Base-by-base conservation (phyloP, 805 yeast species). In the Candida sphagnicola region DNA sequence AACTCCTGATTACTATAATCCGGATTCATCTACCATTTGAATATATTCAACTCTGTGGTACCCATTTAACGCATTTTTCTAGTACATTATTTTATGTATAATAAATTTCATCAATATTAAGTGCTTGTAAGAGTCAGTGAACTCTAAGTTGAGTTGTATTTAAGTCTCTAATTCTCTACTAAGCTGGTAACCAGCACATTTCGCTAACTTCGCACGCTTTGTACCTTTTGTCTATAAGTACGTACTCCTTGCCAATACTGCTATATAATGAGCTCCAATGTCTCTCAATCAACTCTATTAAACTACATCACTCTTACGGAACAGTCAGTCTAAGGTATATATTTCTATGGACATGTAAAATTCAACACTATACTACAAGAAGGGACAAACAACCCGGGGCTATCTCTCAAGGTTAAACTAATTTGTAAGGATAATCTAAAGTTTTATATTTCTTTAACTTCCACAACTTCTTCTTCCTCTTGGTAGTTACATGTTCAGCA, bases 381-480 rank as follows among this genome's bases (percentile, higher is more conserved):
- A 21, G 6, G 6, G 24, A 10, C 24, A 21, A 21, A 6, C 24
- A 21, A 6, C 10, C 24, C 6, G 24, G 10, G 6, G 24, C 24
- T 10, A 21, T 21, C 10, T 32, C n/a, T n/a, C n/a, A n/a, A n/a
- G n/a, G 19, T 34, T 47, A 47, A 24, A 41, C 39, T 8, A 46
- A 40, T 51, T 82, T 85, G 61, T 80, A 91, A 4, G 98, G 98
- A 57, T 90, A 90, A 47, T 86, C 95, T 44, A 89, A 80, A 13
- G 73, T 68, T 47, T 85, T 82, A 53, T 81, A 93, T 54, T 83
- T 85, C 58, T 95, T 80, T 50, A 68, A 55, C 58, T 86, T 82
- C 98, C 98, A 91, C 42, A 88, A 77, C 70, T 84, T 87, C 78
- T 84, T 85, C 80, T 85, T 87, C 69, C 76, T 82, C 68, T 85